These are phyloP conservation scores for Trebouxia gelatinosa DNA, from an alignment of 163 green algal genomes.

Conservation along the genomic window DNA sequence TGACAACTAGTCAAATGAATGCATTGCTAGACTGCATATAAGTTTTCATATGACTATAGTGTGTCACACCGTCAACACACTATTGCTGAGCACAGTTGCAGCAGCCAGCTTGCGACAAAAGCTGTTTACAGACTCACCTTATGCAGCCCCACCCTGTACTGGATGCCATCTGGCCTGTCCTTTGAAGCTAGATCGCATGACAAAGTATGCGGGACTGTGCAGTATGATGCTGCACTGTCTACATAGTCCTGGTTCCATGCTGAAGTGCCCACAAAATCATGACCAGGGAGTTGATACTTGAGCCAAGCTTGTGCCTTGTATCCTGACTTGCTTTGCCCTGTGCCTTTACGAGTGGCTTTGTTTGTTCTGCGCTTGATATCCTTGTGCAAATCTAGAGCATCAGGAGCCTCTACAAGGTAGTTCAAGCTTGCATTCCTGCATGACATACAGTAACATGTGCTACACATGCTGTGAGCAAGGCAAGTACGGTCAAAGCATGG, in stretches of 20 bases:
- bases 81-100: background rate
- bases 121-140: constrained; percentile 33
- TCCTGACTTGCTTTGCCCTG: background rate
- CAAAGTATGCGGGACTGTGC: constrained; percentile 44
- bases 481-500: background rate
- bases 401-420: background rate
- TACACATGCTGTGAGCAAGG: background rate
- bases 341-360: background rate
- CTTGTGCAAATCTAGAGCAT: background rate
- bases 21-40: background rate
- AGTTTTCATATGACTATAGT: background rate
- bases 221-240: constrained; percentile 45
- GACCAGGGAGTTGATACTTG: constrained; percentile 24
- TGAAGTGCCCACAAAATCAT: constrained; percentile 26
- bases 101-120: background rate
- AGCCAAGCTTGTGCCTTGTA: constrained; percentile 10
- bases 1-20: background rate
- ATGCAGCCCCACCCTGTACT: constrained; percentile 62
- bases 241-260: constrained; percentile 42
- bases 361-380: background rate
- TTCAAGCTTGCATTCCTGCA: constrained; percentile 18
- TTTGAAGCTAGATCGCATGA: constrained; percentile 51
- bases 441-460: background rate
- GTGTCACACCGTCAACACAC: background rate
- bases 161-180: constrained; percentile 53